Conservation (phyloP, 2,329 filamentous ascomycete genomes). For the Rutstroemia sp. region DNA sequence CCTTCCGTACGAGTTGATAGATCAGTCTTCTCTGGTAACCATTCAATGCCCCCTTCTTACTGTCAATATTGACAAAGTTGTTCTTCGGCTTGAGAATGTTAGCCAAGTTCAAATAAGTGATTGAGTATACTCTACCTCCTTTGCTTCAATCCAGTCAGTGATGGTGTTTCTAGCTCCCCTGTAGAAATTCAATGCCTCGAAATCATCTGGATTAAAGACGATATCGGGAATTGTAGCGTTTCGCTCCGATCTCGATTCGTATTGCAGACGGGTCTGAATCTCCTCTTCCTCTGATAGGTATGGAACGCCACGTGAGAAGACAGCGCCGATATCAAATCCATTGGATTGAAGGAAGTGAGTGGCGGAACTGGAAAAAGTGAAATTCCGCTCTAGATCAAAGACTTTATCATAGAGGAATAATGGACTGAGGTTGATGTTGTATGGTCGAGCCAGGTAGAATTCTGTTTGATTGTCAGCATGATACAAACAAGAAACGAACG, state of each 20-base stretch:
- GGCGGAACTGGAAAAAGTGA: slow-evolving; percentile 39
- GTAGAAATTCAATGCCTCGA: slow-evolving; percentile 20
- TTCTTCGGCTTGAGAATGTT: slow-evolving; percentile 16
- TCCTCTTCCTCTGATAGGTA: slow-evolving; percentile 58
- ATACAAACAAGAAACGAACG: neutral
- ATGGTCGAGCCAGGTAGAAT: slow-evolving; percentile 51
- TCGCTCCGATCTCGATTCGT: slow-evolving; percentile 24
- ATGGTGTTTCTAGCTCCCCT: slow-evolving; percentile 21
- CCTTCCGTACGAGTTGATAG: slow-evolving; percentile 57
- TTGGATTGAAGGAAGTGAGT: slow-evolving; percentile 52
- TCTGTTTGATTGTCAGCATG: slow-evolving; percentile 26
- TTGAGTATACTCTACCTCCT: slow-evolving; percentile 13
- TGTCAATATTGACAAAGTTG: slow-evolving; percentile 39
- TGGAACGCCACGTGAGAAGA: slow-evolving; percentile 49
- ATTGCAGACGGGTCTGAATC: slow-evolving; percentile 33
- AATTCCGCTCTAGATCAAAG: slow-evolving; percentile 51
- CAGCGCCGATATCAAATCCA: slow-evolving; percentile 49
- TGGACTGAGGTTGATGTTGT: slow-evolving; percentile 57
- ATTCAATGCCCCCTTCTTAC: slow-evolving; percentile 36
- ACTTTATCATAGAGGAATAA: slow-evolving; percentile 33
- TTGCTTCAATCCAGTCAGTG: slow-evolving; percentile 19
- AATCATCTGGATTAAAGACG: slow-evolving; percentile 19
- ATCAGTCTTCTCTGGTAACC: slow-evolving; percentile 58
- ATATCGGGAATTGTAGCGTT: slow-evolving; percentile 21
- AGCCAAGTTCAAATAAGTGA: neutral